Evolutionary conservation across 2,329 filamentous ascomycete species (phyloP), one percentile per base, ranked within the genome.

Genomic region (Trichoderma sp.): DNA sequence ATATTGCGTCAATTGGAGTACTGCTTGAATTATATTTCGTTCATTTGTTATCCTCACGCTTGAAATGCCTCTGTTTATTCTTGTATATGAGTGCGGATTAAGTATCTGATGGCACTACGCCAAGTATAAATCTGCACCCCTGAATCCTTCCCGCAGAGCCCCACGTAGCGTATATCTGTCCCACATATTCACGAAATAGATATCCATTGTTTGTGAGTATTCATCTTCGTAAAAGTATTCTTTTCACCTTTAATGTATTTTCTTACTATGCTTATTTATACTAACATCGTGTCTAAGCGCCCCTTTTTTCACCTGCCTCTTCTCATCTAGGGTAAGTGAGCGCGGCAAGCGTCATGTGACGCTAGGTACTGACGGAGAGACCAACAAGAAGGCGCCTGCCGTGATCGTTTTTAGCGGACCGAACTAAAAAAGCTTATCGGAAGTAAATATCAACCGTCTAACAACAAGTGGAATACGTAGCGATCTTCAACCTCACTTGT

Each of bases 371-470:
- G 63, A 58, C 53, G 64, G 53, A 31, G 59, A 29, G 53, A 66
- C 55, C 29, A 59, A 37, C 55, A 37, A 33, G 13, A 52, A 59
- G 55, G 40, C 37, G 37, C 63, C 37, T 66, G 35, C 40, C 16
- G 24, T 52, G 40, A 67, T 67, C 64, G 49, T 29, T 67, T 40
- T 63, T 63, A 67, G 53, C 64, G 64, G 64, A 52, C 64, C 55
- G 24, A 8, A 59, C 64, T 67, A 67, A 67, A 67, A 67, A 67
- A 67, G 64, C 64, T 67, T 67, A 67, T 67, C 64, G 64, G 64
- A 14, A 59, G 29, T 24, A 37, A 59, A 59, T 67, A 59, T 37
- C 53, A 31, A 67, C 24, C 64, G 40, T 29, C 53, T 37, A 67
- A 49, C 64, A 31, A 67, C 64, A 47, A 65, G 37, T 21, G 27